Conservation (phyloP, 768 basidiomycete species). For the Pleurotus djamor region DNA sequence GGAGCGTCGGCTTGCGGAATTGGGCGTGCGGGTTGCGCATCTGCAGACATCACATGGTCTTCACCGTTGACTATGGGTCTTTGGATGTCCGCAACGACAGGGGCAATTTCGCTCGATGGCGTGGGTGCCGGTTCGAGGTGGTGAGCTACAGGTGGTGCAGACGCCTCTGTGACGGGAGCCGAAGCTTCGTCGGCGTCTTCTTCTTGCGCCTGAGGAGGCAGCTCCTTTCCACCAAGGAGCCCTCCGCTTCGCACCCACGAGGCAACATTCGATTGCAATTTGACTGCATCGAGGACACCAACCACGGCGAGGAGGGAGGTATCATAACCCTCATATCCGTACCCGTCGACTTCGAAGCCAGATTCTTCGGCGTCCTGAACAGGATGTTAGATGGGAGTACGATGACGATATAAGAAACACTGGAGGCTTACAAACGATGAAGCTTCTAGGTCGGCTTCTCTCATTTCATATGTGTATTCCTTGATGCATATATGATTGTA, state of each 20-base stretch:
- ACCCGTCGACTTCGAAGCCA: background rate
- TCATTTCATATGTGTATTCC: slow-evolving; percentile 55
- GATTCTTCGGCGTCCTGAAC: background rate
- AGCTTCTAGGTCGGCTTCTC: slow-evolving; percentile 27
- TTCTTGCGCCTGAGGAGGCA: background rate
- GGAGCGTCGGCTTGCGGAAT: background rate
- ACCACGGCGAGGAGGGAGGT: slow-evolving; percentile 61
- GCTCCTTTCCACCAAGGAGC: slow-evolving; percentile 18
- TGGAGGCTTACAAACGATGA: background rate
- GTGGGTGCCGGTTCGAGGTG: too few species aligned
- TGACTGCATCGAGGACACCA: slow-evolving; percentile 61
- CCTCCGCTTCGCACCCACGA: slow-evolving; percentile 66
- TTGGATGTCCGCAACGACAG: background rate
- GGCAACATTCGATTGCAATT: slow-evolving; percentile 60
- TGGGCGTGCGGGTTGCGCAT: background rate
- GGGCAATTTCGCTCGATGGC: too few species aligned
- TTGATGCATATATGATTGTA: slow-evolving; percentile 79
- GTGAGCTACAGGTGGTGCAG: too few species aligned
- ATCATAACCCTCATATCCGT: slow-evolving; percentile 32
- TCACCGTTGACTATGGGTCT: background rate
- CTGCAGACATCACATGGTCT: background rate
- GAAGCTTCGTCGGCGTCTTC: too few species aligned
- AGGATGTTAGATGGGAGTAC: too few species aligned
- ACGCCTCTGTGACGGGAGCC: too few species aligned
- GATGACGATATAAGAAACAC: too few species aligned